Evolutionary conservation across 2,329 filamentous ascomycete genomes (phyloP).

Genomic region (Atkinsonella hypoxylon): DNA sequence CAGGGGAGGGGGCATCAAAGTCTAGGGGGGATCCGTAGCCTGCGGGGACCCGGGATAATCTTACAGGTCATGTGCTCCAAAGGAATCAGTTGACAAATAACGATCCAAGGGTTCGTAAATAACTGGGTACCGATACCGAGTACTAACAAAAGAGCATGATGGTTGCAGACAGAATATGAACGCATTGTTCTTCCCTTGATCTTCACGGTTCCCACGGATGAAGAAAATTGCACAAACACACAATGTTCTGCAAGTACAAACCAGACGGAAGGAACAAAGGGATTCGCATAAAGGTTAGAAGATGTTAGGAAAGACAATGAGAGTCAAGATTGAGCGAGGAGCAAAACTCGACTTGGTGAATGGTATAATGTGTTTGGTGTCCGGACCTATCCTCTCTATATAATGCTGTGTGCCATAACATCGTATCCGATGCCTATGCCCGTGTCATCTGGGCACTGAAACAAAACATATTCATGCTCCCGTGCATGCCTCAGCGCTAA

Average conservation of each 20-base stretch:
- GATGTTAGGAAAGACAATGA: not conserved
- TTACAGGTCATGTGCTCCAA: no score
- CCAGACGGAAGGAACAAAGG: not conserved
- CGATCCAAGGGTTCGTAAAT: no score
- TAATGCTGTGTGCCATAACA: not conserved
- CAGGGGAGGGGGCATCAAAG: no score
- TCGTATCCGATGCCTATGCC: slow-evolving; percentile 1
- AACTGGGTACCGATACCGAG: no score
- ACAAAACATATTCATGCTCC: slow-evolving; percentile 7
- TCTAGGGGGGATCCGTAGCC: no score
- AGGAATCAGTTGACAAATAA: no score
- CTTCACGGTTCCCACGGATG: not conserved
- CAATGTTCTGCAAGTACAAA: no score
- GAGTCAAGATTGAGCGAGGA: not conserved
- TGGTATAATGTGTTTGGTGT: not conserved
- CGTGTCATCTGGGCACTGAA: not conserved
- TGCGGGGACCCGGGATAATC: no score
- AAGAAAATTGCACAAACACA: no score
- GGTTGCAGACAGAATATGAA: no score
- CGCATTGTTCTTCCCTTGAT: no score
- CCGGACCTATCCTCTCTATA: slow-evolving; percentile 5
- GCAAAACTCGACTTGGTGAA: not conserved
- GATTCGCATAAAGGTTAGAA: not conserved
- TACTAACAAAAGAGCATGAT: no score
- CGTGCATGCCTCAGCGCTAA: not conserved